Conservation (phyloP, 225 moss, liverwort and hornwort genomes). For the Marchantia polymorpha region DNA sequence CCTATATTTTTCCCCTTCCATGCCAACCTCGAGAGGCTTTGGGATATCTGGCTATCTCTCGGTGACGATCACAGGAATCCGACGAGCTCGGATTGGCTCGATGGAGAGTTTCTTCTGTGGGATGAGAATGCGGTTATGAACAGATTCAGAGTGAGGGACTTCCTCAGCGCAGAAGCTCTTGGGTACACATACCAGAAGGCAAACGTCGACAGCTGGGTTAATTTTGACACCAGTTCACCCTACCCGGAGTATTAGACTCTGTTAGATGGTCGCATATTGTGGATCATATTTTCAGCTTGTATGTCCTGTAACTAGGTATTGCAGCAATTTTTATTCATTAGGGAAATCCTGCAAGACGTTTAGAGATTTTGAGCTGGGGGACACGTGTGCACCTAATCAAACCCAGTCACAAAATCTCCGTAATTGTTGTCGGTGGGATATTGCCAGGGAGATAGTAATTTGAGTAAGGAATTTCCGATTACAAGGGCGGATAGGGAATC, state of each 20-base stretch:
- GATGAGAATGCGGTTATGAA: slow-evolving; percentile 20
- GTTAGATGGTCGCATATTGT: no score
- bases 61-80: not conserved
- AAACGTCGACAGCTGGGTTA: not conserved
- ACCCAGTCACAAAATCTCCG: no score
- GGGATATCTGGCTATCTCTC: slow-evolving; percentile 33
- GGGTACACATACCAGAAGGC: not conserved
- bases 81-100: not conserved
- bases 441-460: no score
- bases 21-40: slow-evolving; percentile 41
- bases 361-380: no score
- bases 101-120: slow-evolving; percentile 14
- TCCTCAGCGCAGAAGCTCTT: not conserved
- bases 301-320: no score
- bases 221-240: not conserved
- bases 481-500: no score
- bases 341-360: no score
- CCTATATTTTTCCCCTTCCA: slow-evolving; percentile 39
- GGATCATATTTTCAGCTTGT: no score
- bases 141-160: slow-evolving; percentile 16
- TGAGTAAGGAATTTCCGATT: no score
- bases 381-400: no score
- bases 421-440: no score
- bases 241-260: not conserved
- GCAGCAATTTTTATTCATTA: no score